These are phyloP conservation scores for Trichaptum fuscoviolaceum DNA, from an alignment of 768 basidiomycete genomes.

Conservation along the genomic window DNA sequence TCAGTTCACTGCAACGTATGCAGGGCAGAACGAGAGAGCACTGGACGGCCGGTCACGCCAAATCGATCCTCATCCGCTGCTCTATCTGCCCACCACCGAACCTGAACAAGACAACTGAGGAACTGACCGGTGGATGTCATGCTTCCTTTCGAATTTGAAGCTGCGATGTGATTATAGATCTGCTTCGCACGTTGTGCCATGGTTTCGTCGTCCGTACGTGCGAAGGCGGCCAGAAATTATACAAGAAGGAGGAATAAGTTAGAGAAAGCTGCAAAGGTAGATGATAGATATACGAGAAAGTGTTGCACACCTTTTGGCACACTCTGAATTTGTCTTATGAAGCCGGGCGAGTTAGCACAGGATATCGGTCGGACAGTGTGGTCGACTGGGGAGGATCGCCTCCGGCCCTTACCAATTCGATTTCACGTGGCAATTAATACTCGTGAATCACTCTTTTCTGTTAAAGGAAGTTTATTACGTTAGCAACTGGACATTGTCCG, in stretches of 20 bases:
- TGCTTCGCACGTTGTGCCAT: not conserved
- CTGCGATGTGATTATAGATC: not conserved
- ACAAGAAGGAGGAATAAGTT: not conserved
- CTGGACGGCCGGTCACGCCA: not conserved
- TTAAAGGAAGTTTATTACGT: not conserved
- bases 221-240: not conserved
- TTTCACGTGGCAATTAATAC: not conserved
- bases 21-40: not conserved
- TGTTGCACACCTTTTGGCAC: not conserved
- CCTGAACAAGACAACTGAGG: not conserved
- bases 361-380: conserved; percentile 1
- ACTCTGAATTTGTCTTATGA: not conserved
- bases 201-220: not conserved
- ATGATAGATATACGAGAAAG: not conserved
- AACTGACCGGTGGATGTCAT: not conserved
- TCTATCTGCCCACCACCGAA: not conserved
- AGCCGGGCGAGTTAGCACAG: conserved; percentile 1
- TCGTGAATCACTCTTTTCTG: not conserved
- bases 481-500: not conserved
- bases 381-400: not conserved
- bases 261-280: not conserved
- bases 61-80: not conserved
- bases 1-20: not conserved
- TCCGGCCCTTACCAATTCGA: not conserved
- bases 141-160: not conserved